Base-by-base conservation (phyloP, 2,329 filamentous ascomycete genomes). In the Leptographium wingfieldii region DNA sequence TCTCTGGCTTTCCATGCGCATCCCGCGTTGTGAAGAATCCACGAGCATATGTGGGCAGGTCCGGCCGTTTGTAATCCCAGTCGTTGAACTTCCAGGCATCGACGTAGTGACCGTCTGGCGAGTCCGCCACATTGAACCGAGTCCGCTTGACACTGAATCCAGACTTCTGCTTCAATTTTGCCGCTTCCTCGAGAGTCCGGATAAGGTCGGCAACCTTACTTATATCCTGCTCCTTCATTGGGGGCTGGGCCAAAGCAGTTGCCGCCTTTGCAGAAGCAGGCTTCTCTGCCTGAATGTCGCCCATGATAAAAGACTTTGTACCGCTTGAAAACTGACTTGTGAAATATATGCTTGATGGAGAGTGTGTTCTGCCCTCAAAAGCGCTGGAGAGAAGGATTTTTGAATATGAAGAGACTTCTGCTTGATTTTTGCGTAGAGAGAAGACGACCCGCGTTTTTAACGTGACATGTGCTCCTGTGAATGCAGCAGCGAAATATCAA, bases 21-120 rank as follows among this genome's bases (percentile, higher is more conserved):
- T 82, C 85, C 7, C 58, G 62, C 51, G 87, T 87, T n/a, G 92
- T 99, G 73, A 99, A 99, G 1, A 99, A 81, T 7, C 94, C 94
- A 59, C 94, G 85, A 6, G 94, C 92, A 71, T 96, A 96, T 1
- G 90, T 96, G 6, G 94, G 94, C 12, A 99, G 80, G 65, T 90
- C 82, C 19, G 76, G 75, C 66, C 86, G 87, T 76, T 97, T 97
- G 80, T 97, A 99, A 68, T 97, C 92, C 87, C 87, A 95, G 66
- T 99, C 94, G 67, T 88, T 85, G 73, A 97, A 87, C 65, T 87
- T 86, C 94, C 94, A 99, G 3, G 92, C 96, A 69, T 94, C 84
- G 60, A 97, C 89, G 6, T 76, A 77, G 65, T 90, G 81, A 31
- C 81, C 77, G 61, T 84, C 77, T 27, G 80, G 77, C 6, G 85